A percentile compares a stretch with the other conserved stretches of the same genome.
phyloP scores from a whole-genome alignment of 2,329 filamentous ascomycete species.

The Xylaria sp. region DNA sequence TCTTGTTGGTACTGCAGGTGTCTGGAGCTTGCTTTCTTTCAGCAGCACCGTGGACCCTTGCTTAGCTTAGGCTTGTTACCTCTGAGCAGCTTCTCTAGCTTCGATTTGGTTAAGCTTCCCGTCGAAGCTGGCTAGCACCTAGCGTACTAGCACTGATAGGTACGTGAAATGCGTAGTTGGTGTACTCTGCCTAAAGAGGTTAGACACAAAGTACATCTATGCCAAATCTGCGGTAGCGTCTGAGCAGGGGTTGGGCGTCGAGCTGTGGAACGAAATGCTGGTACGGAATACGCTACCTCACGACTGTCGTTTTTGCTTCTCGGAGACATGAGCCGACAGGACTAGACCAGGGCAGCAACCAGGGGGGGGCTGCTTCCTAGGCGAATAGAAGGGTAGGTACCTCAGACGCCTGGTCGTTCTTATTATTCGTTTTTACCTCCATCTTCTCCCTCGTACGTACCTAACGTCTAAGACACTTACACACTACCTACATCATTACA shows the following conservation, averaged over 20 bases:
- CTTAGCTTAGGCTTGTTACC: not conserved
- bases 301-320: conserved; percentile 39
- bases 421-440: conserved; percentile 34
- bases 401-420: conserved; percentile 27
- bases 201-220: conserved; percentile 8
- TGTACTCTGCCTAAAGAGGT: conserved; percentile 8
- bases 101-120: not conserved
- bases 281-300: conserved; percentile 23
- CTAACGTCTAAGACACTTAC: conserved; percentile 34
- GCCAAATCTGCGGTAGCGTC: conserved; percentile 25
- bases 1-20: not conserved
- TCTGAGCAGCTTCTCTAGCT: not conserved
- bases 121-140: not conserved
- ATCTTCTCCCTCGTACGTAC: conserved; percentile 29
- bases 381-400: conserved; percentile 26
- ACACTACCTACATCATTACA: conserved; percentile 22
- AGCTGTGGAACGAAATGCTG: conserved; percentile 15
- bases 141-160: not conserved
- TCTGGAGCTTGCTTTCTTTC: not conserved
- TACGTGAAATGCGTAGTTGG: not conserved
- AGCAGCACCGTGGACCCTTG: not conserved
- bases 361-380: conserved; percentile 15
- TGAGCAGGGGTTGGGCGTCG: conserved; percentile 15
- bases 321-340: conserved; percentile 40
- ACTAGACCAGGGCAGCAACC: conserved; percentile 30